Evolutionary conservation across 2,329 filamentous ascomycete species (phyloP), one percentile per base, ranked within the genome.

Genomic region (Daldinia eschscholtzii): DNA sequence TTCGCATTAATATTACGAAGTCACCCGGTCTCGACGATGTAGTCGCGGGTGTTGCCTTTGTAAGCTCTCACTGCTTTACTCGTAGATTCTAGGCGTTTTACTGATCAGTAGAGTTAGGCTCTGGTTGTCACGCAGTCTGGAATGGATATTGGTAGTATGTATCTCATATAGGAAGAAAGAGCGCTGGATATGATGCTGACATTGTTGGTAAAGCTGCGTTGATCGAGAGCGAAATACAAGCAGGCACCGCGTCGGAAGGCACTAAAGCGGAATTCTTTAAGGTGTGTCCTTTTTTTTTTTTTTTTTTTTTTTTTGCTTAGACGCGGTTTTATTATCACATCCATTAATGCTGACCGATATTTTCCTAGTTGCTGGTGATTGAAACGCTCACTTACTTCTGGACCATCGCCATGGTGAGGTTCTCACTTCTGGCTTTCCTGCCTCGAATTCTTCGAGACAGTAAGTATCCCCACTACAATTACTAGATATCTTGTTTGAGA

Each of bases 401-500:
- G 64, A 73, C 68, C 1, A 74, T 79, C 0, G 79, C 77, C 15
- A 64, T 78, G 3, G 75, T 80, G 26, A 73, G 79, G 50, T 59
- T 81, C 15, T 74, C 79, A 2, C 79, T 81, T 35, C 72, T 79
- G 7, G 76, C 77, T 6, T 80, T 81, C 63, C 66, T 81, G 12
- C 75, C 76, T 9, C 76, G 79, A n/a, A 72, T 81, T 13, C 72
- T 70, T 53, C 77, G 76, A 68, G 77, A 80, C 18, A 76, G 80
- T 80, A 73, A 71, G 77, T 53, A 44, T 58, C 37, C 28, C n/a
- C 4, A 55, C 5, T 4, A 55, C 15, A 42, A 12, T 15, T 28
- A n/a, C 52, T 6, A 4, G 23, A 18, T 65, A 37, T 13, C 9
- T 6, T 44, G 4, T 6, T 10, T 28, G 64, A 48, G 42, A 13